phyloP scores from a whole-genome alignment of 2,329 filamentous ascomycete species.

The Fusarium coffeatum region DNA sequence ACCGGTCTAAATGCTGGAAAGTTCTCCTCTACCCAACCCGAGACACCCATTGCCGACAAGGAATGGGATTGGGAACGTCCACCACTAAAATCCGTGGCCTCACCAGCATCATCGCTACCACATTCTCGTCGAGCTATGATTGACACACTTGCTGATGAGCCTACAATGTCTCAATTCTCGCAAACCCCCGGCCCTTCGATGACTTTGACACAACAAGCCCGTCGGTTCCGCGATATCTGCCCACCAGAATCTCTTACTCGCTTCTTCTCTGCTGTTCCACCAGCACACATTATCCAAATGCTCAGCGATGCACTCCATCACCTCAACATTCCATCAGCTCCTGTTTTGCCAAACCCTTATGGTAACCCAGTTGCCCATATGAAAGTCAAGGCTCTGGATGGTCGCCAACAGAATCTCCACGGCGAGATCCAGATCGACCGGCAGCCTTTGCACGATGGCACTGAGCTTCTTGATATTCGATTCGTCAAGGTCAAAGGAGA shows the following conservation, averaged over 20 bases:
- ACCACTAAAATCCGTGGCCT: constrained; percentile 63
- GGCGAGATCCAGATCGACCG: constrained; percentile 81
- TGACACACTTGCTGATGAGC: constrained; percentile 83
- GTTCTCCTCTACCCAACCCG: constrained; percentile 87
- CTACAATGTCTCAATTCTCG: constrained; percentile 87
- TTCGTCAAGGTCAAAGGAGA: constrained; percentile 97
- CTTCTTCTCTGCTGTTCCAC: constrained; percentile 87
- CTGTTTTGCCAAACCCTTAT: constrained; percentile 58
- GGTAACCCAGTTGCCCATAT: constrained; percentile 71
- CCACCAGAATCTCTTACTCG: constrained; percentile 88
- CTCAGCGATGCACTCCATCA: constrained; percentile 84
- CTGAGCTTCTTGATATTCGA: constrained; percentile 81
- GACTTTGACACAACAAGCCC: constrained; percentile 88
- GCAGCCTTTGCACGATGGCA: constrained; percentile 65
- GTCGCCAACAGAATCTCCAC: constrained; percentile 76
- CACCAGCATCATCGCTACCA: constrained; percentile 53
- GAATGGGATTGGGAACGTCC: constrained; percentile 92
- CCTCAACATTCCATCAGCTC: constrained; percentile 80
- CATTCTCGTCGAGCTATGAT: constrained; percentile 58
- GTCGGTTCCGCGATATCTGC: constrained; percentile 89
- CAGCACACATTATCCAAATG: constrained; percentile 80
- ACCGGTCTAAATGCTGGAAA: constrained; percentile 56
- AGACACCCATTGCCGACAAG: constrained; percentile 77
- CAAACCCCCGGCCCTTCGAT: constrained; percentile 81
- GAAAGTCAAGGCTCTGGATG: constrained; percentile 79